Evolutionary conservation across 495 filamentous ascomycete species (phyloP).

Genomic region (Amphirosellinia nigrospora): DNA sequence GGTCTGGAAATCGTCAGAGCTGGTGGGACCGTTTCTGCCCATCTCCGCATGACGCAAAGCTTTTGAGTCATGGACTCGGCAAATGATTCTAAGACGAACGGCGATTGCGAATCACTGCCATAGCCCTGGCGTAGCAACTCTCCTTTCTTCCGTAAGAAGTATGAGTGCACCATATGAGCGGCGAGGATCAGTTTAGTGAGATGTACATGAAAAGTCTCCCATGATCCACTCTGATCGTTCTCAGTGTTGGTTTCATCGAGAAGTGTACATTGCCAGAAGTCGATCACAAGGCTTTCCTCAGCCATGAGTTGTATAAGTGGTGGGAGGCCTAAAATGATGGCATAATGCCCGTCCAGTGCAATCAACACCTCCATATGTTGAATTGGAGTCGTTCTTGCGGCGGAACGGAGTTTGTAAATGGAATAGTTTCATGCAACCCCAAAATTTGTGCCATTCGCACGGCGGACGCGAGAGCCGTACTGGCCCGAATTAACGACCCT

Average conservation of each 20-base stretch:
- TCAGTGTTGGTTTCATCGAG: neutral
- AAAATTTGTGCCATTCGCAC: constrained; percentile 1
- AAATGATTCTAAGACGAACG: neutral
- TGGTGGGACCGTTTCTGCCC: neutral
- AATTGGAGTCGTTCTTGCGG: neutral
- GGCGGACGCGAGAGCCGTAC: neutral
- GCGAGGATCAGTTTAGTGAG: neutral
- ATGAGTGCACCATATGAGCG: neutral
- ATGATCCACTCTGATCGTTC: neutral
- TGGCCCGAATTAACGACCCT: neutral
- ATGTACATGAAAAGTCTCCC: constrained; percentile 1
- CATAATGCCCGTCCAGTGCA: constrained; percentile 1
- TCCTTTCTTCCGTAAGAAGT: neutral
- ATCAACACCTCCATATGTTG: neutral
- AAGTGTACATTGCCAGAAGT: neutral
- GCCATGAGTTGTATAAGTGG: neutral
- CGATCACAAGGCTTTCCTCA: neutral
- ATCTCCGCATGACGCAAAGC: neutral
- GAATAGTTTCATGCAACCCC: neutral
- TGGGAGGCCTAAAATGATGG: neutral
- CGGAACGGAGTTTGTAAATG: neutral
- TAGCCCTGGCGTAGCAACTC: neutral
- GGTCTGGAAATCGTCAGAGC: neutral
- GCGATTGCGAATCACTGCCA: neutral
- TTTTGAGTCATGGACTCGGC: neutral